Base-by-base conservation (phyloP, 164 flowering plant species). In the Vitis riparia region DNA sequence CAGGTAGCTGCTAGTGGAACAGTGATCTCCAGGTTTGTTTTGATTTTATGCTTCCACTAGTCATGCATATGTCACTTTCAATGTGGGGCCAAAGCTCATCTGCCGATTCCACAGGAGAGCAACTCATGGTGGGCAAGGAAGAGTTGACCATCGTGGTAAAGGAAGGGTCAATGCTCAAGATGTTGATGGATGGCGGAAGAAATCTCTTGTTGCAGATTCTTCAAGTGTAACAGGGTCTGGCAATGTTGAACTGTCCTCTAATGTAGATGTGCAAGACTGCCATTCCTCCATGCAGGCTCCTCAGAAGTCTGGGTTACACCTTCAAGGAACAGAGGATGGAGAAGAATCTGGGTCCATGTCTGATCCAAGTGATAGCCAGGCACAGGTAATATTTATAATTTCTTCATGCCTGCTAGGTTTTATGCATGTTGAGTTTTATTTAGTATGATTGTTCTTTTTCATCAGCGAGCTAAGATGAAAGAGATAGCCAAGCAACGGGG, bases 401-500 rank as follows among this genome's bases (percentile, higher is more conserved):
- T 27, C 37, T 30, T 11, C 48, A 17, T 66, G n/a, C 65, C 15
- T 44, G 5, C 15, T 32, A 9, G 14, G 37, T 17, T 66, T 75
- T 71, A 52, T 71, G 37, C 61, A 30, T 57, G 10, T 17, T 16
- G 1, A 57, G n/a, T 60, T 62, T 48, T 58, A 51, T 15, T 7
- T 51, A 8, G 23, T 32, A 2, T 58, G 55, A 16, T 67, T 73
- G 37, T 13, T 27, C 37, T 72, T 68, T 66, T 74, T 62, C 32
- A 14, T 70, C 85, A 96, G 98, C 97, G 98, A 71, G 87, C 87
- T 63, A 93, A 78, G 75, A 86, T 84, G 94, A 90, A 63, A 71
- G 99, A 96, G 82, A 72, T 86, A 32, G 97, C 93, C 13, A 74
- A 74, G 79, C 97, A 91, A 68, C 92, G 95, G 61, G 89, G 85